phyloP scores from a whole-genome alignment of 176 grass and related monocot species.

The Lolium multiflorum region DNA sequence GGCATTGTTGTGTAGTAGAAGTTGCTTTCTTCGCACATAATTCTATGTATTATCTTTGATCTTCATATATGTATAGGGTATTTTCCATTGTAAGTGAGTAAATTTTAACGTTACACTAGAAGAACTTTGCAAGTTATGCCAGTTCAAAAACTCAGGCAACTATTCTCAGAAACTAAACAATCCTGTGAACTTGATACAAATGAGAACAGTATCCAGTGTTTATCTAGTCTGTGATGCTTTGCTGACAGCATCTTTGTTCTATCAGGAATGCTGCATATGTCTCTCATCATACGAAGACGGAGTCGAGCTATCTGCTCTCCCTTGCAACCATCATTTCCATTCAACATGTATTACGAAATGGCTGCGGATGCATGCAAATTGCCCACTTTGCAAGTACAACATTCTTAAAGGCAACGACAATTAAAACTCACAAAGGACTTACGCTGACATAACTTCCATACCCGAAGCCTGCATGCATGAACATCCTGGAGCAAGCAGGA shows the following conservation, averaged over 20 bases:
- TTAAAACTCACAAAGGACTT: constrained; percentile 46
- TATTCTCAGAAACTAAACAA: background rate
- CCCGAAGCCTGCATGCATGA: constrained; percentile 15
- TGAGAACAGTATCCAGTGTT: background rate
- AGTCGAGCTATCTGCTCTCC: constrained; percentile 75
- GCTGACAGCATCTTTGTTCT: constrained; percentile 37
- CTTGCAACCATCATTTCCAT: constrained; percentile 95
- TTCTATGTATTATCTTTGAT: background rate
- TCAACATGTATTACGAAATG: constrained; percentile 83
- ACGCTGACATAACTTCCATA: constrained; percentile 43
- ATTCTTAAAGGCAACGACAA: constrained; percentile 71
- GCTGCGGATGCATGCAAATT: constrained; percentile 82
- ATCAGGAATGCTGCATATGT: constrained; percentile 87
- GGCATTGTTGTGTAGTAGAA: background rate
- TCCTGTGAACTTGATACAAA: background rate
- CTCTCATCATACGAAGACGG: constrained; percentile 77
- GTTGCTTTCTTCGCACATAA: constrained; percentile 4
- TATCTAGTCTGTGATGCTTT: background rate
- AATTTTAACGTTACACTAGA: background rate
- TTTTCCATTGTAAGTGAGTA: background rate
- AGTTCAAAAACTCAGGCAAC: background rate
- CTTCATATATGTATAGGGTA: background rate
- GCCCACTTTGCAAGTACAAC: constrained; percentile 96
- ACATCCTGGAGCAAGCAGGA: constrained; percentile 18
- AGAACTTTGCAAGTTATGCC: background rate